Evolutionary conservation across 345 rosid genomes (phyloP).

Genomic region (Eucalyptus caleyi): DNA sequence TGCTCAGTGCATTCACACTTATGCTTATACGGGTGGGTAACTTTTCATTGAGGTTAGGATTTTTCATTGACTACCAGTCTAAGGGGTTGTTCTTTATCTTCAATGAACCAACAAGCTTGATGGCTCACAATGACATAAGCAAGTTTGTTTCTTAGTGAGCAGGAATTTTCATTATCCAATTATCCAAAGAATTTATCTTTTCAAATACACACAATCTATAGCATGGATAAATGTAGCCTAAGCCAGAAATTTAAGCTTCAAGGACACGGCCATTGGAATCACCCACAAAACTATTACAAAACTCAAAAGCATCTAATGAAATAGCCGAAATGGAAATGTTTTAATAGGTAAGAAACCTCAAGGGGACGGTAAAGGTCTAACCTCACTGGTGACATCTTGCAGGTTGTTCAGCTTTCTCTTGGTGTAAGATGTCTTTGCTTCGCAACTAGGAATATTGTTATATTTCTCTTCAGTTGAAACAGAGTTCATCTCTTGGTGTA

Average conservation of each 20-base stretch:
- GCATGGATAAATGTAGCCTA: background rate
- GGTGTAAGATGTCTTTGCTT: background rate
- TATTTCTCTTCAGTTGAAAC: background rate
- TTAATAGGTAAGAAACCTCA: background rate
- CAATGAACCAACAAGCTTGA: background rate
- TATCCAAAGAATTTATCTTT: background rate
- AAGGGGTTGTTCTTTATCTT: background rate
- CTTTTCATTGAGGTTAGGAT: background rate
- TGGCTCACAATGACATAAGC: background rate
- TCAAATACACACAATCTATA: background rate
- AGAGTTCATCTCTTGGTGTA: too few relatives aligned
- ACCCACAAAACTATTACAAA: background rate
- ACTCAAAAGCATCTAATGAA: background rate
- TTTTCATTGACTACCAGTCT: background rate
- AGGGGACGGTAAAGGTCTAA: background rate
- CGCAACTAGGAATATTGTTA: background rate
- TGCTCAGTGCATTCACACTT: background rate
- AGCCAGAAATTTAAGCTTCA: background rate
- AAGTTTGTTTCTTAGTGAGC: background rate
- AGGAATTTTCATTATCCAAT: background rate
- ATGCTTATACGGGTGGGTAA: background rate
- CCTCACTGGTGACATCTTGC: background rate
- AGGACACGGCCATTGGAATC: background rate
- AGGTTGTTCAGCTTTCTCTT: background rate
- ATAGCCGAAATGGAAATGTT: background rate